A percentile compares a stretch with the other conserved stretches of the same genome.
Evolutionary conservation across 805 yeast species (phyloP).

Genomic region (Zygotorulaspora sp.): DNA sequence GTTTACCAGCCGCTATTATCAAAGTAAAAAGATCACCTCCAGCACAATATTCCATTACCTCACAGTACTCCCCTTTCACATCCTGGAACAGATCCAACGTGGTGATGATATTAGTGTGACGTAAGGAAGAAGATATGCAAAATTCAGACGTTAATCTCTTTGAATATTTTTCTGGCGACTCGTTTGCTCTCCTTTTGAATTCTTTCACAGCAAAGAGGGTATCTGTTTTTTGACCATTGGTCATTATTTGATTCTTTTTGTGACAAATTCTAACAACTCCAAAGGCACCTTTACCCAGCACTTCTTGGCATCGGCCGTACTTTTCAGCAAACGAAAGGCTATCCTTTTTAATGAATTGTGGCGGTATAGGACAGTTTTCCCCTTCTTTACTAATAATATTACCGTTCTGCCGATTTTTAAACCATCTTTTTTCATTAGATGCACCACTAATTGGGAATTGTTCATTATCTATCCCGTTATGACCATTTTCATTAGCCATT

Average conservation of each 20-base stretch:
- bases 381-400: slow-evolving; percentile 2
- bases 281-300: slow-evolving; percentile 88
- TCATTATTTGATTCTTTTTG: slow-evolving; percentile 42
- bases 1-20: slow-evolving; percentile 69
- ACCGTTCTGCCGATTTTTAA: slow-evolving; percentile 6
- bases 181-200: slow-evolving; percentile 59
- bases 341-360: slow-evolving; percentile 10
- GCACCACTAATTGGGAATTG: slow-evolving; percentile 37
- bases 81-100: slow-evolving; percentile 75
- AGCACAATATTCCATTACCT: slow-evolving; percentile 79
- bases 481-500: slow-evolving; percentile 44
- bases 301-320: slow-evolving; percentile 93
- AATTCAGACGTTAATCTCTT: slow-evolving; percentile 76
- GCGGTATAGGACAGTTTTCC: not conserved
- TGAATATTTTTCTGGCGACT: slow-evolving; percentile 61
- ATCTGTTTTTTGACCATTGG: slow-evolving; percentile 37
- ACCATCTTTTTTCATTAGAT: slow-evolving; percentile 22
- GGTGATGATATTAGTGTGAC: slow-evolving; percentile 71
- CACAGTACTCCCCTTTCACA: slow-evolving; percentile 77
- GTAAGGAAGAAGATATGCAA: slow-evolving; percentile 72
- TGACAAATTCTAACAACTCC: slow-evolving; percentile 91
- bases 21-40: slow-evolving; percentile 78
- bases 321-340: slow-evolving; percentile 63
- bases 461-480: slow-evolving; percentile 14
- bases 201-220: slow-evolving; percentile 81